phyloP scores from a whole-genome alignment of 805 yeast genomes.

The Candida lessepsii region DNA sequence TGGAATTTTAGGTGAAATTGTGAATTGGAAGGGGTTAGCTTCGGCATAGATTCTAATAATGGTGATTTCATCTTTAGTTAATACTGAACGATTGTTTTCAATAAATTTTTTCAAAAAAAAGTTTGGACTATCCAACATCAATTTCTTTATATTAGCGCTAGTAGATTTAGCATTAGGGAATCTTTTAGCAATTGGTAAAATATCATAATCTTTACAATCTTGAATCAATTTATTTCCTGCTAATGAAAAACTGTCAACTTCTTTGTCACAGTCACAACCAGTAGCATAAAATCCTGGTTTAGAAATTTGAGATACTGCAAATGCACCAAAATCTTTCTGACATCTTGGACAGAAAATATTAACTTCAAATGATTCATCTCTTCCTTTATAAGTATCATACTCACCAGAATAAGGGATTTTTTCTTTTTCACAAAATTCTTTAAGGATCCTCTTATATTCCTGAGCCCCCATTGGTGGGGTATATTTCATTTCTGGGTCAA shows the following conservation, averaged over 20 bases:
- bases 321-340: neutral
- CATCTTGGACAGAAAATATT: slow-evolving; percentile 4
- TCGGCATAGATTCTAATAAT: slow-evolving; percentile 1
- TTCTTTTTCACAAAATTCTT: neutral
- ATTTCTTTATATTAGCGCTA: neutral
- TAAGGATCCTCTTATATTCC: neutral
- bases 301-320: neutral
- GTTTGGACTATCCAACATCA: neutral
- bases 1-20: neutral
- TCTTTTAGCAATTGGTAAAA: neutral
- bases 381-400: neutral
- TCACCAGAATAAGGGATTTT: neutral
- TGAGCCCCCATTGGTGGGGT: neutral
- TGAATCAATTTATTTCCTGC: neutral
- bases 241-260: neutral
- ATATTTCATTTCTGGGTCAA: neutral
- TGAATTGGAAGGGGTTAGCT: neutral
- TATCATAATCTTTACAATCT: neutral
- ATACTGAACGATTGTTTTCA: neutral
- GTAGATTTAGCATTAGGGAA: neutral
- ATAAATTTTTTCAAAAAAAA: neutral
- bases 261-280: neutral
- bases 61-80: neutral
- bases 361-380: neutral
- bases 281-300: neutral